Evolutionary conservation across 2,329 filamentous ascomycete genomes (phyloP), one percentile per base, ranked within the genome.

Genomic region (Penicillium sp.): DNA sequence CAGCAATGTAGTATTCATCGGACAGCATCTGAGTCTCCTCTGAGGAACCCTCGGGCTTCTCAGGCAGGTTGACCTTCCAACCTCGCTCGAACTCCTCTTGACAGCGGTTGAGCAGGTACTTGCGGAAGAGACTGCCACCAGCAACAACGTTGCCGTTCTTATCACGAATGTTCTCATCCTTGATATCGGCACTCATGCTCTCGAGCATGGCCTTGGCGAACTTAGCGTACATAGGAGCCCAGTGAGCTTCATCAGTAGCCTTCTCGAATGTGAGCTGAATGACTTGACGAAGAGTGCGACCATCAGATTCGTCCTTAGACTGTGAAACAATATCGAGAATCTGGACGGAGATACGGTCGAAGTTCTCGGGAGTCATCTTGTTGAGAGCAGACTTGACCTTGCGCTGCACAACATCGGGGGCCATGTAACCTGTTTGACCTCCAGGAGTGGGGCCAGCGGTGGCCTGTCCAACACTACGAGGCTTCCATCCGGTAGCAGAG

Each of bases 341-440:
- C 75, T 97, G 92, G 61, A 93, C 90, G 7, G 95, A 86, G 66
- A 99, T 96, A 79, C 89, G 92, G 73, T 96, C 93, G 69, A 99
- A 99, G 73, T 98, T 99, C 79, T 99, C 95, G 0, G 95, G 95
- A 0, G 95, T 98, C 95, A 99, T 98, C 89, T 99, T 99, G 87
- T 99, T 99, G 69, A 99, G 82, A 60, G 90, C 90, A 63, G 92
- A 90, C 87, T 99, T 99, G 74, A 99, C 95, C 87, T 99, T 99
- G 67, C 93, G 89, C 80, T 99, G 95, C 57, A 99, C 95, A 82
- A 95, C 86, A 68, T 93, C 91, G 24, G 95, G 93, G 63, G 96
- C 86, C 79, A 98, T 85, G 68, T 90, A 83, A 50, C 80, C 79
- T 5, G 10, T 4, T 9, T 81, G 80, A 55, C 78, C 79, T 60